phyloP scores from a whole-genome alignment of 768 basidiomycete genomes.

The Pisolithus albus region DNA sequence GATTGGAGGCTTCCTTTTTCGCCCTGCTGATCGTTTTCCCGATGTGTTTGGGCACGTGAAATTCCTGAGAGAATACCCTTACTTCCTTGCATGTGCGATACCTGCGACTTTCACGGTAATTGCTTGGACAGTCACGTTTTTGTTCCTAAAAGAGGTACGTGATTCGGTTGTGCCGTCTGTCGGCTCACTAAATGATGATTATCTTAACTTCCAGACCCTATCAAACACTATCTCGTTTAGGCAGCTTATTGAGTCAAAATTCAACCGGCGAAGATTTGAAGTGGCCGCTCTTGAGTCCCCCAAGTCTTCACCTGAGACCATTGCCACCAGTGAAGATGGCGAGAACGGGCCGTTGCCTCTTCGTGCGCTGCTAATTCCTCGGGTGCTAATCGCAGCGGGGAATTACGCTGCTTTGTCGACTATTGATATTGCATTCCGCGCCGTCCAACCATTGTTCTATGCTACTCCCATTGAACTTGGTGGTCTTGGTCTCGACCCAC shows the following conservation, averaged over 20 bases:
- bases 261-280: slow-evolving; percentile 19
- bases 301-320: slow-evolving; percentile 6
- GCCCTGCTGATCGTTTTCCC: slow-evolving; percentile 63
- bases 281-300: slow-evolving; percentile 2
- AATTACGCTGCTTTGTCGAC: slow-evolving; percentile 65
- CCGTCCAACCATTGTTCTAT: slow-evolving; percentile 64
- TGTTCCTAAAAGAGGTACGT: slow-evolving; percentile 53
- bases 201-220: slow-evolving; percentile 33
- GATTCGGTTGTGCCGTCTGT: slow-evolving; percentile 1
- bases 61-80: slow-evolving; percentile 63
- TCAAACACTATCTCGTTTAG: slow-evolving; percentile 22
- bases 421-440: slow-evolving; percentile 58
- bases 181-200: background rate
- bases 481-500: slow-evolving; percentile 63
- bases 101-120: slow-evolving; percentile 53
- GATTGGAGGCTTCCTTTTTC: slow-evolving; percentile 60
- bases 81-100: slow-evolving; percentile 67
- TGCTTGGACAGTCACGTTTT: slow-evolving; percentile 45
- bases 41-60: slow-evolving; percentile 44
- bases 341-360: slow-evolving; percentile 40
- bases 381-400: slow-evolving; percentile 51
- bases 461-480: slow-evolving; percentile 66
- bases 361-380: slow-evolving; percentile 42
- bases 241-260: slow-evolving; percentile 17
- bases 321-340: slow-evolving; percentile 5